Base-by-base conservation (phyloP, 768 basidiomycete species). In the Pisolithus microcarpus region DNA sequence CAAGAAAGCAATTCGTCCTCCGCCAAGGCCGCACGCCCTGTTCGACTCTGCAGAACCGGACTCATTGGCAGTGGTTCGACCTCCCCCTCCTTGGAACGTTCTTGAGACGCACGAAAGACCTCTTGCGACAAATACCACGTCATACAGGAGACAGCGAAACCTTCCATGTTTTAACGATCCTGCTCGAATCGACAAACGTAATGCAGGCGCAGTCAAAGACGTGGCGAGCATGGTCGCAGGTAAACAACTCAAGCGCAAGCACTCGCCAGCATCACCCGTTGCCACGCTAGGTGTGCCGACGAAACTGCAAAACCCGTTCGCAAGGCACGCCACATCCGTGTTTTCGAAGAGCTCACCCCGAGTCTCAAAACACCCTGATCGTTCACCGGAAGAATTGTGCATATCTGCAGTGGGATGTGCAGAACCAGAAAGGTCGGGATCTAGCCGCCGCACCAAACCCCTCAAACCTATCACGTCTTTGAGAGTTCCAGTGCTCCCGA, bases 401-500 rank as follows among this genome's bases (percentile, higher is more conserved):
- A 26, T 11, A 44, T n/a, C 23, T 15, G 16, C 16, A 15, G 11
- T 16, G 3, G 43, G 26, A 8, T 7, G 15, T n/a, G 26, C 9
- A 26, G n/a, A 15, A 13, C 9, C 7, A 9, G 6, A 44, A 48
- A 19, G 38, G 31, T 26, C 11, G 11, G 18, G 31, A 6, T 26
- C 43, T 42, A 18, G 48, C 51, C 16, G 36, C 9, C 30, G 40
- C 24, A 0, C 4, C 28, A 66, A 61, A 16, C 54, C 54, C 7
- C 46, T 67, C 54, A 65, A 58, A 49, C 67, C 63, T 15, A 67
- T 67, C 46, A 69, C 65, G 8, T 48, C 56, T 6, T 38, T 69
- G 30, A 64, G 56, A 7, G 61, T 62, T 19, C 65, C 65, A 5
- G 51, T 58, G 26, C 65, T 65, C 42, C 58, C 63, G 19, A 69